phyloP scores from a whole-genome alignment of 768 basidiomycete genomes.

The Kwoniella europaea region DNA sequence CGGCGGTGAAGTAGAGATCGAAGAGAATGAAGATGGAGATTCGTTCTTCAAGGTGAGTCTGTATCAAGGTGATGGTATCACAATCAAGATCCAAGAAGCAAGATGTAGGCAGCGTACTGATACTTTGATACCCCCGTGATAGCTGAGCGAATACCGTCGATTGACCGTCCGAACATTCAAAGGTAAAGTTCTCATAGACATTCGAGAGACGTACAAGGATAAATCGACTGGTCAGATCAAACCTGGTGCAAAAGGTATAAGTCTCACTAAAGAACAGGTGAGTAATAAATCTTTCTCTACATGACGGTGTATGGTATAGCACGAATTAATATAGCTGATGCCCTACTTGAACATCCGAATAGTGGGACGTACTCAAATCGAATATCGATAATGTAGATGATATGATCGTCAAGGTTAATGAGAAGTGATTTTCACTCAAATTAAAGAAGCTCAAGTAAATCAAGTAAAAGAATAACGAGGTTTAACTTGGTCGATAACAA shows the following conservation, averaged over 20 bases:
- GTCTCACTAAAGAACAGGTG: conserved; percentile 49
- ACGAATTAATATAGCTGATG: conserved; percentile 3
- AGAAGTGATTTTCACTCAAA: no score
- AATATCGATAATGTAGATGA: conserved; percentile 39
- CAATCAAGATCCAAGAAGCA: no score
- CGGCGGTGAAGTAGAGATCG: conserved; percentile 5
- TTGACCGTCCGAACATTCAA: conserved; percentile 53
- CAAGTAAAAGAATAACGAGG: no score
- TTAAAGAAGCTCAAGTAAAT: no score
- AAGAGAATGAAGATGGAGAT: conserved; percentile 32
- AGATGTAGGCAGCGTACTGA: no score
- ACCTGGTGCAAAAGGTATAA: conserved; percentile 54
- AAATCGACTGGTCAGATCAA: conserved; percentile 52
- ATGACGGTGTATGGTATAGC: no score
- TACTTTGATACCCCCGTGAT: neutral
- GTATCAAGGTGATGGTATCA: no score
- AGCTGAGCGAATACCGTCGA: conserved; percentile 45
- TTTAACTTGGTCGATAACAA: no score
- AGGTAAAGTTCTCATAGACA: conserved; percentile 49
- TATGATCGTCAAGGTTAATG: conserved; percentile 24
- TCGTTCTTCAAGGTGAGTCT: conserved; percentile 32
- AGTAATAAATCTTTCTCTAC: neutral
- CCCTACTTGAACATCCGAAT: neutral
- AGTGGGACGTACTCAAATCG: conserved; percentile 44
- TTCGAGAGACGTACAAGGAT: conserved; percentile 57